A percentile compares a stretch with the other conserved stretches of the same genome.
Conservation (phyloP, 129 eudicot genomes). For the Tagetes patula region DNA sequence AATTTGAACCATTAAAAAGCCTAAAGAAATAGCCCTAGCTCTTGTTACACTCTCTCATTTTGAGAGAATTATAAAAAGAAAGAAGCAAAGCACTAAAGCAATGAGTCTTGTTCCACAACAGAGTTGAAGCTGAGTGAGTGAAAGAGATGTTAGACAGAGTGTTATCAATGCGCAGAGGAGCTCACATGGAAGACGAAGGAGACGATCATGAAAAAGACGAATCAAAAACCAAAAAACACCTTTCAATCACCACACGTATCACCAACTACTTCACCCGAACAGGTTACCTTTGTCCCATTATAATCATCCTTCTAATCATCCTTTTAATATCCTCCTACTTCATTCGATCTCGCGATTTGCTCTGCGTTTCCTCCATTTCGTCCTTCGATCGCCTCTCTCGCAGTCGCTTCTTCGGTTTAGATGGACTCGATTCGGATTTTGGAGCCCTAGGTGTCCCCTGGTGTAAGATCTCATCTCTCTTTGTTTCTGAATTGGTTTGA, state of each 20-base stretch:
- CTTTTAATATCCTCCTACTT: conserved; percentile 40
- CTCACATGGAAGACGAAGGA: conserved; percentile 49
- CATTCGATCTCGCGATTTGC: conserved; percentile 50
- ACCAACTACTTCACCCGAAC: conserved; percentile 59
- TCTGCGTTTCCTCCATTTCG: conserved; percentile 60
- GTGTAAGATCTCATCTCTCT: conserved; percentile 58
- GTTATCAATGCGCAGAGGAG: conserved; percentile 60
- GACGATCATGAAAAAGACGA: conserved; percentile 56
- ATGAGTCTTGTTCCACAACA: no score
- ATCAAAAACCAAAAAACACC: conserved; percentile 69
- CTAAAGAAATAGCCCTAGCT: no score
- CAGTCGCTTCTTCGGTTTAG: conserved; percentile 62
- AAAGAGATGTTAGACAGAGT: conserved; percentile 62
- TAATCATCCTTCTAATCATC: conserved; percentile 28
- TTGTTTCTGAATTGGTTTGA: not conserved
- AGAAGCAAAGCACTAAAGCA: no score
- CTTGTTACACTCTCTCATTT: no score
- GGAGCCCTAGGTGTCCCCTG: conserved; percentile 93
- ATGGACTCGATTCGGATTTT: conserved; percentile 73
- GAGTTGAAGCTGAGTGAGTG: conserved; percentile 30
- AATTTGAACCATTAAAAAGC: no score
- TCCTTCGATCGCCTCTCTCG: conserved; percentile 65
- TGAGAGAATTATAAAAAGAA: no score
- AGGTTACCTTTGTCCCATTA: conserved; percentile 58
- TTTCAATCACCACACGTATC: conserved; percentile 47